Evolutionary conservation across 2,329 filamentous ascomycete species (phyloP), one percentile per base, ranked within the genome.

Genomic region (Septoria petroselini): DNA sequence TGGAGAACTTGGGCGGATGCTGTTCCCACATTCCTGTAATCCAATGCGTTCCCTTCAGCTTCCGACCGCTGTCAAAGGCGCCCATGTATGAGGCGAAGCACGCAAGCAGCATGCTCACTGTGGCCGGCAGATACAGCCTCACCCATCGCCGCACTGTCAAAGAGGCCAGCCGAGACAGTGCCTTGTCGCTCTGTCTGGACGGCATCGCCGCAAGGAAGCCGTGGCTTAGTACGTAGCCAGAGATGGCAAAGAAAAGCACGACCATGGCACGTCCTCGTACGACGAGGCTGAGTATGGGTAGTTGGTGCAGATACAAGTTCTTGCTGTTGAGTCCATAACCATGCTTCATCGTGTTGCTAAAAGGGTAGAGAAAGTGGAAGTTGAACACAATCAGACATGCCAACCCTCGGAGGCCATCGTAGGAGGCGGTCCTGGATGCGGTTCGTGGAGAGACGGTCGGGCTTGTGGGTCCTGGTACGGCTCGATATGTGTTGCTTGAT

Each of bases 361-460:
- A 54, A 1, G 48, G 44, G 23, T 50, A 52, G 3, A 50, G 29
- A 38, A 52, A 54, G 33, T 57, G 54, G 19, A 53, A 54, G 41
- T 54, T 50, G 54, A 57, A 57, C 8, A 57, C 54, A 18, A 54
- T 23, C n/a, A 54, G 42, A 19, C 52, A 54, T 21, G 52, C 52
- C 17, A 57, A 3, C 11, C 54, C 54, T 18, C 50, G 54, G 6
- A 56, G 49, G 9, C 54, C 51, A 44, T 56, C 47, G 19, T 50
- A 50, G 7, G 29, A 41, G 7, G 53, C 46, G 19, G 45, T 55
- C 4, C 43, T 34, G 4, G 48, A 50, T 7, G 23, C 14, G 7
- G 41, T 21, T n/a, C 35, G 23, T 5, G 34, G 14, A 19, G 34
- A 14, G 18, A 17, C 7, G 21, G 34, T 11, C 14, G 34, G 34